A percentile compares a stretch with the other conserved stretches of the same genome.
Conservation (phyloP, 805 yeast species). For the Lipomyces japonicus region DNA sequence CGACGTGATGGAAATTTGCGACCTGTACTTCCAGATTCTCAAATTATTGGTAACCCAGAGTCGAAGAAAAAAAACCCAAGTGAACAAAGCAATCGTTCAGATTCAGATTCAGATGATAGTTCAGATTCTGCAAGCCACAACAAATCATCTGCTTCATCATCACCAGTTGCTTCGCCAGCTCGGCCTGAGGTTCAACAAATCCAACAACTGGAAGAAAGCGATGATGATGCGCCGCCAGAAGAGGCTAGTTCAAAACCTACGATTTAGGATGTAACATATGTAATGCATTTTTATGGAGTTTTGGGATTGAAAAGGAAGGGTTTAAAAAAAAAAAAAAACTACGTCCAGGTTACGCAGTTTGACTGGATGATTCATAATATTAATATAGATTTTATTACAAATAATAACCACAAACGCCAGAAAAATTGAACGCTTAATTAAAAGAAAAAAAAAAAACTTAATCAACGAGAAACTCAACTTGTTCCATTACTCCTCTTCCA, state of each 20-base stretch:
- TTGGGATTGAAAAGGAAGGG: no score
- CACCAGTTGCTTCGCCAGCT: not conserved
- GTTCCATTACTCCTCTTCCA: constrained; percentile 79
- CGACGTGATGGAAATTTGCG: not conserved
- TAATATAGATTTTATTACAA: no score
- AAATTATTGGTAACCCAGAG: no score
- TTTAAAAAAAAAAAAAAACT: no score
- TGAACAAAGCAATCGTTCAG: not conserved
- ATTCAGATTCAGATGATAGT: not conserved
- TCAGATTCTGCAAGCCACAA: not conserved
- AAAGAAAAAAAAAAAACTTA: not conserved
- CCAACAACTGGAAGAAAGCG: not conserved
- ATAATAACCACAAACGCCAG: no score
- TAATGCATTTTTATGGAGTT: not conserved
- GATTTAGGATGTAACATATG: not conserved
- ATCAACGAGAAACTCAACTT: not conserved
- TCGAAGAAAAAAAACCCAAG: not conserved
- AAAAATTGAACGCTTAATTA: no score
- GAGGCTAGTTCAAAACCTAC: constrained; percentile 6
- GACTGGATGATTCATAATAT: no score
- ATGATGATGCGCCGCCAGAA: constrained; percentile 10
- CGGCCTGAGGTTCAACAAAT: not conserved
- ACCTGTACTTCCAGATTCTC: no score
- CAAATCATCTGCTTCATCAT: not conserved
- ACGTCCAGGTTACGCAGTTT: not conserved